Conservation (phyloP, 768 basidiomycete genomes). For the Leccinum aurantiacum region DNA sequence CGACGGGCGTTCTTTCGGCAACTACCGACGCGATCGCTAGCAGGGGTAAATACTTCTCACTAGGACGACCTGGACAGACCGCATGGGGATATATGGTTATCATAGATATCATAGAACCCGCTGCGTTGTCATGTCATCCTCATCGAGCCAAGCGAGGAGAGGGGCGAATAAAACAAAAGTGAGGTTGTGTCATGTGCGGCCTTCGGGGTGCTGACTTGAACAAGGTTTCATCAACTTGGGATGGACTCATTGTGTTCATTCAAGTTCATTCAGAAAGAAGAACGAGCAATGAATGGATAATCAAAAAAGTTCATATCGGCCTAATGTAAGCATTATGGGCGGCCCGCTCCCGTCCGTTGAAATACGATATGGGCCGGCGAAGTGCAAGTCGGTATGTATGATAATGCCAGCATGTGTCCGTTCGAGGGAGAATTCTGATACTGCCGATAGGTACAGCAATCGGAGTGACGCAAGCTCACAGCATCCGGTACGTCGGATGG, state of each 20-base stretch:
- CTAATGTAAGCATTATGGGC: constrained; percentile 19
- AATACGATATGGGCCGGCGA: neutral
- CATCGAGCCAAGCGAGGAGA: neutral
- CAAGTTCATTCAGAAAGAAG: neutral
- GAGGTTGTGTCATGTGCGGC: neutral
- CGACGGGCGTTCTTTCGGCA: constrained; percentile 6
- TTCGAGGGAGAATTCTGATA: constrained; percentile 5
- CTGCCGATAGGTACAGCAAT: neutral
- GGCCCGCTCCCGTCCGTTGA: constrained; percentile 1
- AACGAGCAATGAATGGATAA: neutral
- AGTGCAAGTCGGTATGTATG: neutral
- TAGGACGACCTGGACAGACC: constrained; percentile 7
- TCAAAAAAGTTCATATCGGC: constrained; percentile 10
- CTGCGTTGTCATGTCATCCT: neutral
- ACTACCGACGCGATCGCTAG: constrained; percentile 19
- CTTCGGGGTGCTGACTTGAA: constrained; percentile 3
- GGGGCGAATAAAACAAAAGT: neutral
- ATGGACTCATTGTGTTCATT: neutral
- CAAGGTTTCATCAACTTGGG: constrained; percentile 1
- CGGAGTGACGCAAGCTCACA: neutral
- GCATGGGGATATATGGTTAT: constrained; percentile 11
- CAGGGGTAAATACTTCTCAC: constrained; percentile 1
- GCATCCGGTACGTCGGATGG: neutral
- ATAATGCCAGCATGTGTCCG: neutral
- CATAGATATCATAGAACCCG: constrained; percentile 15